Evolutionary conservation across 169 alveolate genomes (phyloP), one percentile per base, ranked within the genome.

Genomic region (Plasmodium inui): DNA sequence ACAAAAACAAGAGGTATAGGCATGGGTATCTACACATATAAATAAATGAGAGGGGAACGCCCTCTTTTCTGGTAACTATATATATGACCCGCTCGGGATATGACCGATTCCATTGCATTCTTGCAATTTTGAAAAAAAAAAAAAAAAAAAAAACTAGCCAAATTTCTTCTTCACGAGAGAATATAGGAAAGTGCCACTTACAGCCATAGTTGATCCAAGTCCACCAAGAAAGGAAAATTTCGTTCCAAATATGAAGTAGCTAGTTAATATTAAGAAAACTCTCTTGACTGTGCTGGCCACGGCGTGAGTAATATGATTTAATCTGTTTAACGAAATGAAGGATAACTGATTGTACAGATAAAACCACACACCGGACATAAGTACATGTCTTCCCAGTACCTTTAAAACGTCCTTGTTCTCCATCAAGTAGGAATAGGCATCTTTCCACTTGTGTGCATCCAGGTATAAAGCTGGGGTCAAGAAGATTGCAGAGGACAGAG

Each of bases 261-360:
- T 89, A 2, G 96, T 81, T 50, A 94, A 57, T 82, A 95, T 95
- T 74, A 93, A 85, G 83, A 96, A 94, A 17, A 96, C 90, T 82
- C 96, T 95, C 91, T 96, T 96, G 83, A 96, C 84, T 37, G 98
- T 92, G 83, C 95, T 96, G 39, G 98, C 98, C 41, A 96, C 98
- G 34, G 98, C 97, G 79, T 96, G 97, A 53, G 94, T 89, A 50
- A 96, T 96, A n/a, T 97, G 98, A 26, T 95, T 82, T 53, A 96
- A 94, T 78, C 92, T 92, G 76, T 96, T 88, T 82, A 96, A 83
- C 12, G 97, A 92, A n/a, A 90, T 46, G 94, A 95, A 96, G 70
- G 97, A 95, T 80, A 95, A 94, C 53, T 91, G 94, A 90, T 93
- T 96, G 55, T 88, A 81, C 39, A 95, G 79, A 46, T 86, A 83